A percentile compares a stretch with the other conserved stretches of the same genome.
These are phyloP conservation scores for Lactarius deliciosus DNA, from an alignment of 768 basidiomycete genomes.

Conservation along the genomic window DNA sequence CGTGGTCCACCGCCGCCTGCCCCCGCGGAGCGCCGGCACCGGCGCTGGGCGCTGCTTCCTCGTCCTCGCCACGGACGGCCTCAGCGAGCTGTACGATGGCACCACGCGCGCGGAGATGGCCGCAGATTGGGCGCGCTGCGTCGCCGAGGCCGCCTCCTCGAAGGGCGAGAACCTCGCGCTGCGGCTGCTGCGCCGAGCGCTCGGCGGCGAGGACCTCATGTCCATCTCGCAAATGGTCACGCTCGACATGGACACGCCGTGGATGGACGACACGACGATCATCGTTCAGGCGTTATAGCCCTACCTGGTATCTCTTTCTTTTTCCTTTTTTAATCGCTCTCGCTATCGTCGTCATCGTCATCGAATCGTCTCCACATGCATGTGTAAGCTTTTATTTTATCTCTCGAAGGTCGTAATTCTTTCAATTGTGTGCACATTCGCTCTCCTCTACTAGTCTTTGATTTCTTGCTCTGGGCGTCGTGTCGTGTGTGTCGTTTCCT, in stretches of 20 bases:
- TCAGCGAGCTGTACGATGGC: slow-evolving; percentile 43
- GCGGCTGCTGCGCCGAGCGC: slow-evolving; percentile 41
- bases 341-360: neutral
- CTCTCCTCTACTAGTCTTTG: neutral
- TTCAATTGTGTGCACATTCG: neutral
- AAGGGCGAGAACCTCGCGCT: slow-evolving; percentile 40
- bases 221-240: slow-evolving; percentile 46
- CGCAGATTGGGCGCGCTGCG: slow-evolving; percentile 39
- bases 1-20: slow-evolving; percentile 39
- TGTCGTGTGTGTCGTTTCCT: neutral
- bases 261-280: slow-evolving; percentile 54
- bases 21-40: neutral
- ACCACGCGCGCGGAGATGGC: slow-evolving; percentile 36
- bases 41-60: slow-evolving; percentile 34
- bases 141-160: slow-evolving; percentile 30
- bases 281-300: slow-evolving; percentile 41
- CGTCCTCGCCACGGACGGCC: slow-evolving; percentile 49
- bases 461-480: neutral
- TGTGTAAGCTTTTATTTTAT: neutral
- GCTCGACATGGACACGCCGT: slow-evolving; percentile 49
- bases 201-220: slow-evolving; percentile 44
- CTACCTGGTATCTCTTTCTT: no score
- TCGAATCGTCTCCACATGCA: neutral
- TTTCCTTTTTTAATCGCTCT: neutral
- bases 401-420: neutral